These are phyloP conservation scores for Hypomyces perniciosus DNA, from an alignment of 2,329 filamentous ascomycete species.

Conservation along the genomic window DNA sequence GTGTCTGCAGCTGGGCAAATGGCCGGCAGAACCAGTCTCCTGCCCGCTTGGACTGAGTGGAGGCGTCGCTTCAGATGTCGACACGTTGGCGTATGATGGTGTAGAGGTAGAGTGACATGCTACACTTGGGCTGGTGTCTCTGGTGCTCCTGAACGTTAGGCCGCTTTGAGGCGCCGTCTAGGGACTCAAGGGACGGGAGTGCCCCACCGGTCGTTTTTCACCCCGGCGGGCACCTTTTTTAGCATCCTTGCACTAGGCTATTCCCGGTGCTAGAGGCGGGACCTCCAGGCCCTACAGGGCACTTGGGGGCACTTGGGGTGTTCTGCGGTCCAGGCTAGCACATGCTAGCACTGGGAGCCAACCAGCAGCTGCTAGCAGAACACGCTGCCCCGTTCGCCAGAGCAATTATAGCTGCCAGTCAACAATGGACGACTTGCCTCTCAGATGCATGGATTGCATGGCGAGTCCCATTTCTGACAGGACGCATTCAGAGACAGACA, in stretches of 20 bases:
- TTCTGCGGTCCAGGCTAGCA: too few species aligned
- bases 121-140: slow-evolving; percentile 1
- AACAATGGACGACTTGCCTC: neutral
- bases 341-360: too few species aligned
- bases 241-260: too few species aligned
- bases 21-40: slow-evolving; percentile 1
- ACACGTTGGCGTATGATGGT: slow-evolving; percentile 10
- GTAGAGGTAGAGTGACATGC: slow-evolving; percentile 16
- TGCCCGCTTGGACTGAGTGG: slow-evolving; percentile 1
- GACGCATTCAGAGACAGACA: neutral
- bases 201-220: slow-evolving; percentile 4
- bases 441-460: neutral
- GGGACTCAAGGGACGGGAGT: slow-evolving; percentile 7
- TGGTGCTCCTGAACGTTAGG: neutral
- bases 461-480: neutral
- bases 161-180: slow-evolving; percentile 8
- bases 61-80: neutral
- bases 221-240: neutral
- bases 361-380: too few species aligned
- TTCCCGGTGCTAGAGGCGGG: too few species aligned
- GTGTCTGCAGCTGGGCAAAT: slow-evolving; percentile 1
- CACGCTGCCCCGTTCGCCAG: too few species aligned
- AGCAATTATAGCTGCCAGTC: neutral
- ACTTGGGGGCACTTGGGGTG: too few species aligned
- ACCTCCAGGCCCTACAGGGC: too few species aligned